Base-by-base conservation (phyloP, 805 yeast genomes). In the Yamadazyma kitorensis region DNA sequence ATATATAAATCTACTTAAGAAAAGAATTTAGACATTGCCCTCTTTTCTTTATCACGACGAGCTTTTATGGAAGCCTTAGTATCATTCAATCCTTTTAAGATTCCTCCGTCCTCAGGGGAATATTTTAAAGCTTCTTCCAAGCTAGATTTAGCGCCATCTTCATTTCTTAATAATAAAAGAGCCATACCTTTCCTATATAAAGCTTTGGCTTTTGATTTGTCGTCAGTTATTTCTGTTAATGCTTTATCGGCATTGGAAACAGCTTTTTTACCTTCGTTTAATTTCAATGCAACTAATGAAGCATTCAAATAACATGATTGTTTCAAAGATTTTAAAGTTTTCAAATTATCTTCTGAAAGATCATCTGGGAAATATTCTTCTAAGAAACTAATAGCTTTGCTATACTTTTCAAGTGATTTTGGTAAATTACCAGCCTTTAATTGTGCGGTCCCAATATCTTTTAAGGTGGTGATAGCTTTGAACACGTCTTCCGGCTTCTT, bases 151-250 rank as follows among this genome's bases (percentile, higher is more conserved):
- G 96, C 95, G 37, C 68, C 73, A 19, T 82, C 91, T 34, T 78
- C 81, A 51, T 85, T 80, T 51, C 82, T 82, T 15, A 70, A 63
- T 6, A 73, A 59, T 40, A 76, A 59, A 49, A 78, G 72, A 1
- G 93, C 96, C 52, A 74, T 64, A 23, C 94, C 96, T 57, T 91
- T 80, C 57, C 98, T 80, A 67, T 80, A 89, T 27, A 76, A 64
- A 0, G 96, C 97, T 66, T 89, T 89, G 12, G 95, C 86, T 55
- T 74, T 75, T 15, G 87, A 78, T 25, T 75, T 82, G 36, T 75
- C 82, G 36, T 76, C 85, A 4, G 79, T 63, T 17, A 71, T 73
- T 34, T 75, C 82, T 33, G 75, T 82, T 24, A 86, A 62, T 1
- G 86, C 96, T 18, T 76, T 76, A 1, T 78, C 66, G 3, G 95